A percentile compares a stretch with the other conserved stretches of the same genome.
Evolutionary conservation across 768 basidiomycete species (phyloP).

Genomic region (Suillus variegatus): DNA sequence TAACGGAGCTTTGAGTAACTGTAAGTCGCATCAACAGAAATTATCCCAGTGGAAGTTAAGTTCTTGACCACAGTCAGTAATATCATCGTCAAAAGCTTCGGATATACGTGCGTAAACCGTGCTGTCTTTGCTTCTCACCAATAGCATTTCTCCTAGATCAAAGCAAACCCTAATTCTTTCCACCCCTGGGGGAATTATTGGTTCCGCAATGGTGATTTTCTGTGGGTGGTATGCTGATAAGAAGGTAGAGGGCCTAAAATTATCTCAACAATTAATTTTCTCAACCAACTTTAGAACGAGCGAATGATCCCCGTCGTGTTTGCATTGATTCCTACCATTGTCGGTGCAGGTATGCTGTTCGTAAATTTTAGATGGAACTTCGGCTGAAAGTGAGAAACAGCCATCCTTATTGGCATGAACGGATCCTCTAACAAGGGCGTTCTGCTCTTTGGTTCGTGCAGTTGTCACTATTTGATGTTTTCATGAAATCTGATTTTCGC

Average conservation of each 20-base stretch:
- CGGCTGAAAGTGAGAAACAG: constrained; percentile 22
- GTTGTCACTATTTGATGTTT: background rate
- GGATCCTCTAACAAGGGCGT: constrained; percentile 48
- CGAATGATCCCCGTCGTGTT: constrained; percentile 64
- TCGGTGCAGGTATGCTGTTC: constrained; percentile 47
- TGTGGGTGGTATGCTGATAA: constrained; percentile 70
- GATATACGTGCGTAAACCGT: constrained; percentile 51
- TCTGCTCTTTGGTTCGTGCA: constrained; percentile 52
- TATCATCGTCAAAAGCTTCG: constrained; percentile 61
- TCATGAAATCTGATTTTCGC: constrained; percentile 3
- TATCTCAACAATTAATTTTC: background rate
- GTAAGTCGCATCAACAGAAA: constrained; percentile 36
- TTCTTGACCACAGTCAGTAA: constrained; percentile 49
- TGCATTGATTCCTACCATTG: constrained; percentile 57
- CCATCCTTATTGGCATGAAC: constrained; percentile 56
- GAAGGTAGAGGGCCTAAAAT: constrained; percentile 39
- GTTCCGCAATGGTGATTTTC: constrained; percentile 45
- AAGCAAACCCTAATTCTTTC: constrained; percentile 61
- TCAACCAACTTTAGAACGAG: constrained; percentile 41
- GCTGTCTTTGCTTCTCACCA: background rate
- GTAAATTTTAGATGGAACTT: background rate
- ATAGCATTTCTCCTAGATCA: constrained; percentile 38
- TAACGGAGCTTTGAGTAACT: constrained; percentile 64
- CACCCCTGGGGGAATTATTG: constrained; percentile 56
- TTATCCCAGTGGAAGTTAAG: background rate